Conservation (phyloP, 257 asterid genomes). For the Scutellaria barbata region DNA sequence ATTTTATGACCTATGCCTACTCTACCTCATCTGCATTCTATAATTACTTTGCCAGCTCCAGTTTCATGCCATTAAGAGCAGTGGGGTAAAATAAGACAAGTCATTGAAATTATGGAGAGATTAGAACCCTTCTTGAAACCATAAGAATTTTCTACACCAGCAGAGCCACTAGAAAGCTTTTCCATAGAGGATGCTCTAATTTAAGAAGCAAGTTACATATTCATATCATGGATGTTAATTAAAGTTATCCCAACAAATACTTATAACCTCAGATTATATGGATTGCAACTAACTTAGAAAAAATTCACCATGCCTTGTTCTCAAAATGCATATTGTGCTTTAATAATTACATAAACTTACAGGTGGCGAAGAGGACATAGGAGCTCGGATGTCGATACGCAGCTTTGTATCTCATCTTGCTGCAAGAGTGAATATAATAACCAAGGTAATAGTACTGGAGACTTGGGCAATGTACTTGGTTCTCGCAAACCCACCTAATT, state of each 20-base stretch:
- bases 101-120: background rate
- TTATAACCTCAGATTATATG: conserved; percentile 16
- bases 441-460: conserved; percentile 98
- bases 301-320: background rate
- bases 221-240: background rate
- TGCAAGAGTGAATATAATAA: conserved; percentile 94
- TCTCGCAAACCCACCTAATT: conserved; percentile 78
- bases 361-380: conserved; percentile 91
- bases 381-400: conserved; percentile 91
- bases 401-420: conserved; percentile 97
- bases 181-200: background rate
- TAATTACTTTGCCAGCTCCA: background rate
- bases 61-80: conserved; percentile 9
- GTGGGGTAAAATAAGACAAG: background rate
- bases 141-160: conserved; percentile 3
- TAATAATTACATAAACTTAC: conserved; percentile 59
- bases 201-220: background rate
- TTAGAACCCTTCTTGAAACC: conserved; percentile 11
- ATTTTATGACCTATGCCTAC: background rate
- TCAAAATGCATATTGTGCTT: background rate
- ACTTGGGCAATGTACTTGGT: conserved; percentile 72
- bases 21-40: background rate
- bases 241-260: background rate
- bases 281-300: conserved; percentile 13
- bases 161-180: conserved; percentile 1